These are phyloP conservation scores for Tylopilus sp. DNA, from an alignment of 1,284 basidiomycete species.

Conservation along the genomic window DNA sequence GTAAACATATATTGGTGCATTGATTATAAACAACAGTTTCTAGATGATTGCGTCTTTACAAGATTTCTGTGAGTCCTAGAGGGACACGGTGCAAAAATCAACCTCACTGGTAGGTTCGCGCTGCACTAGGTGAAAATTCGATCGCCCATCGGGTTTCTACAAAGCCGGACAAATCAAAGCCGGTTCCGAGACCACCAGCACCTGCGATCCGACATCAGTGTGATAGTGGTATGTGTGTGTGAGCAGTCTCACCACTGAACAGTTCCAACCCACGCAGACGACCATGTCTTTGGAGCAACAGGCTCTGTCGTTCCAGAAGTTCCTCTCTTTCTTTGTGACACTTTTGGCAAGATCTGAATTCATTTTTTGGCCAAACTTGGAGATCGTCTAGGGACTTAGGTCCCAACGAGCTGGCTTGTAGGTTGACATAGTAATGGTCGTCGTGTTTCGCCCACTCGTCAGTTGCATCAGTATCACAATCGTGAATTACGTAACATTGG, in stretches of 20 bases:
- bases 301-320: conserved; percentile 28
- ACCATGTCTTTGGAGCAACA: conserved; percentile 36
- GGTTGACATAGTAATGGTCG: conserved; percentile 55
- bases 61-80: conserved; percentile 5
- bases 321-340: conserved; percentile 38
- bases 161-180: conserved; percentile 54
- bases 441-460: conserved; percentile 47
- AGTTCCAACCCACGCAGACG: conserved; percentile 57
- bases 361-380: conserved; percentile 24
- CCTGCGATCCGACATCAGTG: conserved; percentile 38
- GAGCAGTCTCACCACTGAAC: conserved; percentile 49
- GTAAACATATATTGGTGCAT: conserved; percentile 55
- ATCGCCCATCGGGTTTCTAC: conserved; percentile 65
- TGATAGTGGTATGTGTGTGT: conserved; percentile 1
- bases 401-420: conserved; percentile 22
- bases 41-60: conserved; percentile 55
- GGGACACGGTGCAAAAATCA: background rate
- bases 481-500: conserved; percentile 42
- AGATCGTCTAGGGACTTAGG: conserved; percentile 29
- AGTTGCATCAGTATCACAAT: conserved; percentile 27
- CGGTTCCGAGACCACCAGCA: conserved; percentile 66
- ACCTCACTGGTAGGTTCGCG: conserved; percentile 53
- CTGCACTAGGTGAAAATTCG: conserved; percentile 60
- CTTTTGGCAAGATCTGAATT: conserved; percentile 34
- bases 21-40: conserved; percentile 58